phyloP scores from a whole-genome alignment of 768 basidiomycete genomes.

The Serpula lacrymans region DNA sequence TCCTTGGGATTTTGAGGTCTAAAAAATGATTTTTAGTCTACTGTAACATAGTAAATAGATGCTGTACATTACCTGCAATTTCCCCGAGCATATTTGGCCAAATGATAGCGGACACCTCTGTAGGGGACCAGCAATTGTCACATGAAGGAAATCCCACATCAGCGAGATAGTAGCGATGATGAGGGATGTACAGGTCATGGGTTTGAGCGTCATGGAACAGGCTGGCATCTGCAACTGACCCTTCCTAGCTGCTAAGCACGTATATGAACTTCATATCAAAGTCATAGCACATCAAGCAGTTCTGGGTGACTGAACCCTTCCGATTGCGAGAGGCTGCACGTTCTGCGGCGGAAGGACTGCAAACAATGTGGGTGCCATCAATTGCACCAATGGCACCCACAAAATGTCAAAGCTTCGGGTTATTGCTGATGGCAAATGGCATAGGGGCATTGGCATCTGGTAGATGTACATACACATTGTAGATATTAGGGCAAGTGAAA shows the following conservation, averaged over 20 bases:
- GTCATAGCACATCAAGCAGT: conserved; percentile 17
- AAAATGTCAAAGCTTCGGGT: too few species aligned
- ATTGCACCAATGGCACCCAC: too few species aligned
- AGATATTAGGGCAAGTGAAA: too few species aligned
- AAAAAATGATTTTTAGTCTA: too few species aligned
- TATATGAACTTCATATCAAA: conserved; percentile 23
- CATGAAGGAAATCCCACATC: conserved; percentile 27
- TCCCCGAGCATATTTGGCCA: conserved; percentile 9
- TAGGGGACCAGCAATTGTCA: conserved; percentile 34
- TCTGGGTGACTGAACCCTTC: conserved; percentile 24
- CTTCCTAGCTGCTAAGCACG: conserved; percentile 26
- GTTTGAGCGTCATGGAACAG: conserved; percentile 11
- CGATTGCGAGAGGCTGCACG: conserved; percentile 21
- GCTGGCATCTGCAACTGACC: conserved; percentile 20
- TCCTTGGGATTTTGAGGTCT: conserved; percentile 18
- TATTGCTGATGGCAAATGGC: too few species aligned
- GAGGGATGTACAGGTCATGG: conserved; percentile 10
- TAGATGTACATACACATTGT: too few species aligned
- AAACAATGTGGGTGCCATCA: conserved; percentile 27
- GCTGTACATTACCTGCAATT: too few species aligned
- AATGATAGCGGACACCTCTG: conserved; percentile 32
- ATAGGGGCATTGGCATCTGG: too few species aligned
- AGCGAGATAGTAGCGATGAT: conserved; percentile 22
- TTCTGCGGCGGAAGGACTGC: too few species aligned
- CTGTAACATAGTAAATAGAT: too few species aligned